Conservation (phyloP, 345 rosid species). For the Microcos paniculata region DNA sequence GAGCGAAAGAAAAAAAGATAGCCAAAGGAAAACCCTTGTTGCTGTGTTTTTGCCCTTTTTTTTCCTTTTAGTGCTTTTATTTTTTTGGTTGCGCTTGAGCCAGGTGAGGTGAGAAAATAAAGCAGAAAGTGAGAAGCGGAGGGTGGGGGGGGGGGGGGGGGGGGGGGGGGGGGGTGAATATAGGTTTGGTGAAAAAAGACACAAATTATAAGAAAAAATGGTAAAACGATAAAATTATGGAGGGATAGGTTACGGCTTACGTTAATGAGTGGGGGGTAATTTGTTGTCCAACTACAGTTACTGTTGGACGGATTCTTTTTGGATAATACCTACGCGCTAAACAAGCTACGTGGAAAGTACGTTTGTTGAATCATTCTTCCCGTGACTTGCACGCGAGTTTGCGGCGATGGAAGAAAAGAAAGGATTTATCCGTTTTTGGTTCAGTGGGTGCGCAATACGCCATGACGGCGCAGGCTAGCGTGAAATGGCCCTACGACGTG, state of each 20-base stretch:
- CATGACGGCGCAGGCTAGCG: slow-evolving; percentile 21
- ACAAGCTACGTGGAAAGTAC: too few species aligned
- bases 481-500: background rate
- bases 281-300: background rate
- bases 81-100: slow-evolving; percentile 17
- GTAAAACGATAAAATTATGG: background rate
- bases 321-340: too few species aligned
- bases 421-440: background rate
- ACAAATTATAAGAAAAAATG: background rate
- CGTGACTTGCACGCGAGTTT: background rate
- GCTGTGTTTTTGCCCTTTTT: background rate
- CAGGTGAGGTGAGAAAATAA: slow-evolving; percentile 21
- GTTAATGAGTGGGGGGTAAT: too few species aligned
- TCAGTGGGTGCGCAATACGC: slow-evolving; percentile 8
- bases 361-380: background rate
- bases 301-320: background rate
- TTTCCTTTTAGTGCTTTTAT: background rate
- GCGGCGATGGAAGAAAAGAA: background rate
- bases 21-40: slow-evolving; percentile 13
- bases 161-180: slow-evolving; percentile 21
- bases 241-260: background rate
- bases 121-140: background rate
- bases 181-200: slow-evolving; percentile 7
- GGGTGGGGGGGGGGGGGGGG: slow-evolving; percentile 18
- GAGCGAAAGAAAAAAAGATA: slow-evolving; percentile 15